Evolutionary conservation across 2,329 filamentous ascomycete genomes (phyloP), one percentile per base, ranked within the genome.

Genomic region (Neofusicoccum sp.): DNA sequence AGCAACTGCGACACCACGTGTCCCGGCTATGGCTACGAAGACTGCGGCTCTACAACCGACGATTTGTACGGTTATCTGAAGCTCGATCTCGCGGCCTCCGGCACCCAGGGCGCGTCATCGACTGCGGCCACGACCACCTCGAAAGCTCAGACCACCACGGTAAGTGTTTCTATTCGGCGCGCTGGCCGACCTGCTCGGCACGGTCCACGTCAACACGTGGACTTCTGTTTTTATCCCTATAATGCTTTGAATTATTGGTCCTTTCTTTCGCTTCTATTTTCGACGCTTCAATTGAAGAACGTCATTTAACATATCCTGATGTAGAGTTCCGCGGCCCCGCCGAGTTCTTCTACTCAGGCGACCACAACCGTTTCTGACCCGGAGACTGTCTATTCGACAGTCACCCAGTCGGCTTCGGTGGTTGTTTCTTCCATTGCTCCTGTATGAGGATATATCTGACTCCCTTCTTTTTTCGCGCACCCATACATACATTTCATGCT

Each of bases 11-110:
- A 80, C 65, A 72, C 71, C 0, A 54, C 74, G 14, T 93, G 90
- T 66, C 88, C 89, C 7, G 90, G 89, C n/a, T 93, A 82, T 69
- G 84, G 84, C 0, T 34, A 57, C 1, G 88, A 93, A 64, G 74
- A 78, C 9, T 93, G 90, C 68, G 90, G 90, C 63, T 85, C 84
- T 36, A 65, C 68, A 45, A 68, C 71, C 47, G 65, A 79, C 33
- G 79, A 77, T 48, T 68, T 86, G 3, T 93, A 78, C 68, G 88
- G 86, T 53, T 93, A 93, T 71, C 80, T 93, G 59, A 68, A 45
- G 40, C 63, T 71, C 58, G 66, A 67, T 40, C 78, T 76, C 31
- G 61, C 76, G 12, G 83, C 87, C 3, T 83, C 84, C 4, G 87
- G 88, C 40, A 90, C 87, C 3, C 73, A 73, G 51, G 78, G 76